Base-by-base conservation (phyloP, 805 yeast species). In the Kuraishia molischiana region DNA sequence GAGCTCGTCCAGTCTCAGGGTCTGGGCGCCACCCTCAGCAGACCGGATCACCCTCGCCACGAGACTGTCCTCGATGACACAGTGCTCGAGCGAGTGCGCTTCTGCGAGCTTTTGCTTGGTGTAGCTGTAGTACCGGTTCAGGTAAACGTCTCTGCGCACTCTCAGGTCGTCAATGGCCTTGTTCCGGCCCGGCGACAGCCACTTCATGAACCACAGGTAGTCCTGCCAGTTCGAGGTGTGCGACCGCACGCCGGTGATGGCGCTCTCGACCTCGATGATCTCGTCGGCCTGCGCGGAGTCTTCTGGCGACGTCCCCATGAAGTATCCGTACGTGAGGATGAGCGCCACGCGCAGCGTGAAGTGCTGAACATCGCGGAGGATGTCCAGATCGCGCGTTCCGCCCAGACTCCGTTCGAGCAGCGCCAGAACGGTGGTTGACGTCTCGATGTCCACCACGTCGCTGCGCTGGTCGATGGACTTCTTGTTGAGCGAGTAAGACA, bases 151-250 rank as follows among this genome's bases (percentile, higher is more conserved):
- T 47, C 86, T 60, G 45, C 72, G 49, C 3, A 44, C 39, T 41
- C 75, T 59, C 29, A 49, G 63, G 8, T 56, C 53, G 19, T 46
- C 45, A 1, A 24, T 19, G 6, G 31, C 13, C 9, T n/a, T 22
- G 34, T 48, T 52, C 14, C 44, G 34, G 13, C 36, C 37, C 15
- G 48, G 41, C 1, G 66, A 61, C 0, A 58, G 19, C 4, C 35
- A 29, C 40, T 77, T 56, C 13, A 74, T 43, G 0, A 63, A 31
- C 0, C 81, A 79, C 17, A 78, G 46, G 44, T 66, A 74, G 47
- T 79, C 84, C 44, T 67, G 71, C 11, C 64, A 47, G 48, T 77
- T 74, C 5, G 78, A 67, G 4, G 72, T 57, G 36, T 75, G 78
- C 0, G 83, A 75, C 41, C 86, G 60, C 38, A 74, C 61, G 34